These are phyloP conservation scores for Anthracocystis walkeri DNA, from an alignment of 1,284 basidiomycete species.

Conservation along the genomic window DNA sequence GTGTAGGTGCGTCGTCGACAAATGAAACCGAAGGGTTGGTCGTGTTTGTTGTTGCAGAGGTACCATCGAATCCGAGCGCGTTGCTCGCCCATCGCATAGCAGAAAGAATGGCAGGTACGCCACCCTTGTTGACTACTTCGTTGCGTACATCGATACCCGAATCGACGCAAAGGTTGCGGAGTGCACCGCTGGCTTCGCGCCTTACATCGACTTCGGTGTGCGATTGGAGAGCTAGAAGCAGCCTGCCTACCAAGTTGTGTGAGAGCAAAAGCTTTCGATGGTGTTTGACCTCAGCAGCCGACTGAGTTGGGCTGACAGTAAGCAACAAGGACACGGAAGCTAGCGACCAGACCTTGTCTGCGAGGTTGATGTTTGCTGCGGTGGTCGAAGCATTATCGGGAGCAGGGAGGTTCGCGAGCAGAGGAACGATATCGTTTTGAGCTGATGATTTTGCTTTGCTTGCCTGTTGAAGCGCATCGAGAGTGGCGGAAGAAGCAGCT, in stretches of 20 bases:
- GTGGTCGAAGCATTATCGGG: slow-evolving; percentile 12
- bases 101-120: slow-evolving; percentile 43
- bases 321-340: slow-evolving; percentile 61
- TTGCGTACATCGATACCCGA: slow-evolving; percentile 52
- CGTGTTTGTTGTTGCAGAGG: slow-evolving; percentile 4
- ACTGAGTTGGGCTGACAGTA: slow-evolving; percentile 37
- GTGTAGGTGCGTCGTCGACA: slow-evolving; percentile 31
- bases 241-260: slow-evolving; percentile 53
- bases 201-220: slow-evolving; percentile 59
- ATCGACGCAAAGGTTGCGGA: slow-evolving; percentile 68
- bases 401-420: slow-evolving; percentile 56
- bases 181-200: slow-evolving; percentile 64
- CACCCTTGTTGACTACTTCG: slow-evolving; percentile 58
- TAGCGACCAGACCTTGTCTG: slow-evolving; percentile 66
- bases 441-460: slow-evolving; percentile 6
- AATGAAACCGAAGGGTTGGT: slow-evolving; percentile 28
- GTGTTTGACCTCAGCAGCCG: slow-evolving; percentile 52
- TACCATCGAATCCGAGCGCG: slow-evolving; percentile 43
- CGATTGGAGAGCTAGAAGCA: slow-evolving; percentile 55
- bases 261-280: slow-evolving; percentile 49
- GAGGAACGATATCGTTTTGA: slow-evolving; percentile 53
- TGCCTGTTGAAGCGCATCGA: slow-evolving; percentile 33
- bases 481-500: slow-evolving; percentile 19
- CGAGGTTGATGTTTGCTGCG: slow-evolving; percentile 29
- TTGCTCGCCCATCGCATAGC: slow-evolving; percentile 56